Percentiles rank a stretch among this genome's conserved stretches.
phyloP scores from a whole-genome alignment of 2,329 filamentous ascomycete species.

The Elsinoe perseae region DNA sequence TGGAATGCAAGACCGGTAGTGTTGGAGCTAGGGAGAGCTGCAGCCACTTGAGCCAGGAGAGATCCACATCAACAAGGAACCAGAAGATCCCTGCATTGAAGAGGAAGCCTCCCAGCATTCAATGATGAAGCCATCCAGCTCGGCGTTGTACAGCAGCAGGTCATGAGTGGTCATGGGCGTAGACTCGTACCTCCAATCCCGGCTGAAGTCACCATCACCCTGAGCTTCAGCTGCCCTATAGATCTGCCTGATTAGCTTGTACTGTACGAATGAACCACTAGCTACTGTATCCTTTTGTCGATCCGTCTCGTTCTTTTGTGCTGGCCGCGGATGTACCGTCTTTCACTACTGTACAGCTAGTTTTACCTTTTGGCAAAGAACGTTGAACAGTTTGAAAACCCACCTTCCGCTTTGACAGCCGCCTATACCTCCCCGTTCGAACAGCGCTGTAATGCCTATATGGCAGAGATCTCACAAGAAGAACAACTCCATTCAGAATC shows the following conservation, averaged over 20 bases:
- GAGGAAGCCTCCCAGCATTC: not conserved
- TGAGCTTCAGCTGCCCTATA: not conserved
- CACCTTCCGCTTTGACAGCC: conserved; percentile 4
- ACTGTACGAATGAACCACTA: not conserved
- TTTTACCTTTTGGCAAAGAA: conserved; percentile 6
- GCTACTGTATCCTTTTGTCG: not conserved
- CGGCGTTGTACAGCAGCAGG: not conserved
- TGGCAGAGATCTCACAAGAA: conserved; percentile 13
- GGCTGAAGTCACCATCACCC: not conserved
- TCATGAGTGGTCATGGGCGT: no score
- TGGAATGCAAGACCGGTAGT: conserved; percentile 5
- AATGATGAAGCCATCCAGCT: not conserved
- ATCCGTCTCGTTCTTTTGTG: not conserved
- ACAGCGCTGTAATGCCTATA: conserved; percentile 12
- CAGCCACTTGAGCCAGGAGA: conserved; percentile 6
- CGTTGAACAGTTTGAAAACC: conserved; percentile 5
- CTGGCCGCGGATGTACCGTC: conserved; percentile 3
- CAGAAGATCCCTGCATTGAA: not conserved
- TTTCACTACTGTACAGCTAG: not conserved
- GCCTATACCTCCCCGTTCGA: not conserved
- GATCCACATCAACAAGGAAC: not conserved
- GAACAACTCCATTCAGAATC: conserved; percentile 6
- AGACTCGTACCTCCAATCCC: not conserved
- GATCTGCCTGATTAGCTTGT: conserved; percentile 1
- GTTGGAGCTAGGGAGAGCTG: conserved; percentile 4